Evolutionary conservation across 208 protist species (phyloP).

Genomic region (Acanthamoeba healyi): DNA sequence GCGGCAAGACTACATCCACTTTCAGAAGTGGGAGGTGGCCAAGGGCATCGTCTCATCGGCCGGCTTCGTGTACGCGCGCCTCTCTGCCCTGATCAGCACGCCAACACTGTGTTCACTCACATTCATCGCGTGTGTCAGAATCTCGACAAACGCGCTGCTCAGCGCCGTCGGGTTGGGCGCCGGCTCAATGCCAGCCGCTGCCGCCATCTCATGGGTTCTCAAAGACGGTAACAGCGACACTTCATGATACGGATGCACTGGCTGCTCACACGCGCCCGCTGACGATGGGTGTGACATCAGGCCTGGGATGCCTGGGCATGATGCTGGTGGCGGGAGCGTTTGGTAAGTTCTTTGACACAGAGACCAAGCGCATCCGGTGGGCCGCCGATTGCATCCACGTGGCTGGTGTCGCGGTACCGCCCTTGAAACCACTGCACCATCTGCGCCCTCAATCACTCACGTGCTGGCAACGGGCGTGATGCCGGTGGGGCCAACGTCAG

Average conservation of each 20-base stretch:
- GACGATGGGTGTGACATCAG: neutral
- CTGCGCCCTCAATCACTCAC: neutral
- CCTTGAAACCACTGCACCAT: no score
- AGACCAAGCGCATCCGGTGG: constrained; percentile 72
- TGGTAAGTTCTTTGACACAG: constrained; percentile 69
- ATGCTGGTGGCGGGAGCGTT: constrained; percentile 68
- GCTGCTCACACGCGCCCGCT: neutral
- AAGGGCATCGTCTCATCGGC: constrained; percentile 56
- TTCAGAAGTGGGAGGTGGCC: constrained; percentile 66
- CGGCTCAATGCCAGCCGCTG: neutral
- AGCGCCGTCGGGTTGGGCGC: constrained; percentile 42
- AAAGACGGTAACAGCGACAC: constrained; percentile 54
- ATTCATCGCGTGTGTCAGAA: neutral
- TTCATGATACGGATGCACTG: neutral
- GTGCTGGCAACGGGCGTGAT: no score
- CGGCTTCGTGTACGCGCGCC: constrained; percentile 7
- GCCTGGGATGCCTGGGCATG: constrained; percentile 52
- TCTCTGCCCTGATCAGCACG: neutral
- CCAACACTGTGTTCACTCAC: neutral
- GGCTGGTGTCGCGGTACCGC: constrained; percentile 29
- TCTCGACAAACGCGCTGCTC: constrained; percentile 45
- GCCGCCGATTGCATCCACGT: constrained; percentile 69
- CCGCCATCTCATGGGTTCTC: constrained; percentile 68
- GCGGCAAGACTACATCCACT: constrained; percentile 50
- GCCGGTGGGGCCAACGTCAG: neutral